phyloP scores from a whole-genome alignment of 208 protist species.

The Crithidia fasciculata region DNA sequence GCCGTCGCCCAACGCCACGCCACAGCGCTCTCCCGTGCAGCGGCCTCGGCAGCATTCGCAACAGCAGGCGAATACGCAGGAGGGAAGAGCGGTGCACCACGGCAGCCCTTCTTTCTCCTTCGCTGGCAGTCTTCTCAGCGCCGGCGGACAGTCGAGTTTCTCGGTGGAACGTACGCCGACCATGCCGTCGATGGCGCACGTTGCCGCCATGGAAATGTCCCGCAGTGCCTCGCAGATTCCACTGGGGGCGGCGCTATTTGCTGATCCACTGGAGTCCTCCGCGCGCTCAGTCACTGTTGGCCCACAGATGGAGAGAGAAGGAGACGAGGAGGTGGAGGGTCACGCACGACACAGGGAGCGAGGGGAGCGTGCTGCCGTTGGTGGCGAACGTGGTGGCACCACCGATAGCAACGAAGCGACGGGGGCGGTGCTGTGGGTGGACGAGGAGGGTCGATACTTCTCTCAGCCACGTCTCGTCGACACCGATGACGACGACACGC shows the following conservation, averaged over 20 bases:
- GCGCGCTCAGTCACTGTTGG: not conserved
- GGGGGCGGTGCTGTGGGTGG: conserved; percentile 5
- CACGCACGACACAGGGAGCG: not conserved
- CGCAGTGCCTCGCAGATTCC: conserved; percentile 7
- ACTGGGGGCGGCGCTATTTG: conserved; percentile 18
- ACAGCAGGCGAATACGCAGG: too few relatives aligned
- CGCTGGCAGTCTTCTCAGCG: conserved; percentile 1
- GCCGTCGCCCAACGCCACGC: too few relatives aligned
- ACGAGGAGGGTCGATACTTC: not conserved
- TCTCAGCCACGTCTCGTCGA: not conserved
- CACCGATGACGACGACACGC: not conserved
- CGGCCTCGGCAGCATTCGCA: too few relatives aligned
- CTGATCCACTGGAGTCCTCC: not conserved
- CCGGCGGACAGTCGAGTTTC: conserved; percentile 4
- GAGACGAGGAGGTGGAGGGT: not conserved
- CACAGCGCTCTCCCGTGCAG: too few relatives aligned
- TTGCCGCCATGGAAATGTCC: conserved; percentile 19
- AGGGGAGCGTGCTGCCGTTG: not conserved
- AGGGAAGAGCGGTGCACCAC: not conserved
- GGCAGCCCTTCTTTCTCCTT: not conserved
- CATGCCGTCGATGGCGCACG: conserved; percentile 4
- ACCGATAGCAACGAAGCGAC: not conserved
- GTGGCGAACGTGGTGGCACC: not conserved
- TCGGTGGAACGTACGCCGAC: conserved; percentile 25
- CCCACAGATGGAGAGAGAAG: not conserved